Percentiles rank a stretch among this genome's conserved stretches.
Conservation (phyloP, 2,329 filamentous ascomycete genomes). For the Colletotrichum sp. region DNA sequence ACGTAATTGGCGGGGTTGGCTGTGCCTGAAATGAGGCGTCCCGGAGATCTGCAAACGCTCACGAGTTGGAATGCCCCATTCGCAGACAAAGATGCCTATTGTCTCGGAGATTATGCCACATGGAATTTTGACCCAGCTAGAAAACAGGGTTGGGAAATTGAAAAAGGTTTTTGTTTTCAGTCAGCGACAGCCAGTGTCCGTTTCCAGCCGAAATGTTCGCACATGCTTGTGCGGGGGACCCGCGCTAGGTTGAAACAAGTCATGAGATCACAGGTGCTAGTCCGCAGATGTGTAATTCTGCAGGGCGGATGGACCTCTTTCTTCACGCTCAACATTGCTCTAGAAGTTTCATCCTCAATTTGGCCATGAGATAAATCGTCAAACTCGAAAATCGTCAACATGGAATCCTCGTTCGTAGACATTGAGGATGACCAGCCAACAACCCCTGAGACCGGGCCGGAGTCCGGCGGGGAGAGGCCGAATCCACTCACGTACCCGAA, state of each 20-base stretch:
- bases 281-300: not conserved
- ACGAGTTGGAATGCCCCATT: not conserved
- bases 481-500: constrained; percentile 35
- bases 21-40: not conserved
- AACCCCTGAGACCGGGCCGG: not conserved
- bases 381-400: not conserved
- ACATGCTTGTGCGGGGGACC: constrained; percentile 1
- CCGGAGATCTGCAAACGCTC: not conserved
- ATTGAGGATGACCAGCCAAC: not conserved
- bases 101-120: not conserved
- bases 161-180: not conserved
- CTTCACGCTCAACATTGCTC: not conserved
- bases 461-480: not conserved
- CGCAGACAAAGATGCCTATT: not conserved
- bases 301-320: not conserved
- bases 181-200: not conserved
- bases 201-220: constrained; percentile 6
- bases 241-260: constrained; percentile 18
- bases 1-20: not conserved
- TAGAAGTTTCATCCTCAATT: not conserved
- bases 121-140: not conserved
- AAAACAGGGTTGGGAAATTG: not conserved
- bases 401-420: constrained; percentile 4
- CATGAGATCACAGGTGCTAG: constrained; percentile 12
- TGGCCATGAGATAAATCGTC: accelerated